Conservation (phyloP, 805 yeast genomes). For the Monosporozyma yasuniensis region DNA sequence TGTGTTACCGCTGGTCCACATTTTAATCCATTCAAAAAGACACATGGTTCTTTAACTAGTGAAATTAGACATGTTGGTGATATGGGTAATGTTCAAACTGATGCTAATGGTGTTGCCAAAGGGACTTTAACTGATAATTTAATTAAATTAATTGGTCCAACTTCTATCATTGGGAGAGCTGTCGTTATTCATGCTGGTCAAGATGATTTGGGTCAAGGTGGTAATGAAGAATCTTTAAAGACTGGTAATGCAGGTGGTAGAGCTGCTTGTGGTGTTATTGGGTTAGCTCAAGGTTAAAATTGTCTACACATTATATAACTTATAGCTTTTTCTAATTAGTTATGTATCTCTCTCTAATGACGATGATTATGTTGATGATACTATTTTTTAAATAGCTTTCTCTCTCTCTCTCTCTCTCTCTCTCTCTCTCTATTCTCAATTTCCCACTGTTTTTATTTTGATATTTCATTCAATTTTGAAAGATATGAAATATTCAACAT, state of each 20-base stretch:
- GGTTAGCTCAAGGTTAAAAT: slow-evolving; percentile 29
- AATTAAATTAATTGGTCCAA: slow-evolving; percentile 74
- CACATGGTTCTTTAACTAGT: slow-evolving; percentile 85
- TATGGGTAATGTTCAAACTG: slow-evolving; percentile 88
- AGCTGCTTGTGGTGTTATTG: slow-evolving; percentile 98
- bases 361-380: neutral
- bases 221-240: slow-evolving; percentile 79
- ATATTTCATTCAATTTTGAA: too few relatives aligned
- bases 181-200: slow-evolving; percentile 89
- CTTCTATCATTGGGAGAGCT: slow-evolving; percentile 89
- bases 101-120: slow-evolving; percentile 81
- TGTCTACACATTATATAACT: neutral
- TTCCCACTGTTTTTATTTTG: too few relatives aligned
- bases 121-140: slow-evolving; percentile 73
- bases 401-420: neutral
- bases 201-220: slow-evolving; percentile 94
- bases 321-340: neutral
- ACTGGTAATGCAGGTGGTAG: slow-evolving; percentile 98
- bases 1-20: slow-evolving; percentile 98
- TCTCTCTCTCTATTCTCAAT: neutral
- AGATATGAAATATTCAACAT: too few relatives aligned
- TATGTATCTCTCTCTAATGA: neutral
- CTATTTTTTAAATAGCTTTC: neutral
- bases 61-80: slow-evolving; percentile 55
- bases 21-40: slow-evolving; percentile 83